phyloP scores from a whole-genome alignment of 352 stramenopile species.

The Phytophthora cajani region DNA sequence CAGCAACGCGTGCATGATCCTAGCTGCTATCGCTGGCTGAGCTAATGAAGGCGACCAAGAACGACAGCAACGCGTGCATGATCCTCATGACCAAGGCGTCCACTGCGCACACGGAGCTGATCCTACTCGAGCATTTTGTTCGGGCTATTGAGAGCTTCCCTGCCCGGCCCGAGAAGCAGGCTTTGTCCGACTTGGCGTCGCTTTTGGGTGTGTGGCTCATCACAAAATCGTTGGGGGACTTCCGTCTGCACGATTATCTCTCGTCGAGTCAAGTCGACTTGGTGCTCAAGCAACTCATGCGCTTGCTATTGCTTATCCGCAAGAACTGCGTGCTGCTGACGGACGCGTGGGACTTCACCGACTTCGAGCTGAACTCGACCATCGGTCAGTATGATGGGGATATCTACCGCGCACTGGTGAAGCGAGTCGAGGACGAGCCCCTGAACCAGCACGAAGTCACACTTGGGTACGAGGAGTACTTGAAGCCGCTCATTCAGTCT shows the following conservation, averaged over 20 bases:
- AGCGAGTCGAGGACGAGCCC: conserved; percentile 33
- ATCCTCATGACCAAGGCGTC: conserved; percentile 51
- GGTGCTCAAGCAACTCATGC: conserved; percentile 24
- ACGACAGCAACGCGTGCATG: conserved; percentile 51
- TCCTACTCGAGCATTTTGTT: conserved; percentile 44
- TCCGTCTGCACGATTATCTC: conserved; percentile 47
- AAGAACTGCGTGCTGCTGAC: conserved; percentile 57
- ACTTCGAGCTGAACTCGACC: conserved; percentile 65
- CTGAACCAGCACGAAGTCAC: conserved; percentile 47
- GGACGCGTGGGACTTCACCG: conserved; percentile 43
- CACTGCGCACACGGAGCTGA: conserved; percentile 44
- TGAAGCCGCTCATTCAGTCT: conserved; percentile 33
- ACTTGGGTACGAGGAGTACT: conserved; percentile 44
- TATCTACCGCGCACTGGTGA: conserved; percentile 52
- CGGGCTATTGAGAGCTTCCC: conserved; percentile 25
- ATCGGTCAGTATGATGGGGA: conserved; percentile 54
- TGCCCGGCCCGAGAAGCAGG: conserved; percentile 19
- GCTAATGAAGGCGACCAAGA: conserved; percentile 2
- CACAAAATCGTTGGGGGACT: conserved; percentile 44
- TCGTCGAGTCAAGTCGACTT: conserved; percentile 15
- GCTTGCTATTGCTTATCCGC: conserved; percentile 39
- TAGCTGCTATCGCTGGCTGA: conserved; percentile 7
- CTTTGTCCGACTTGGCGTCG: conserved; percentile 21
- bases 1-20: conserved; percentile 48
- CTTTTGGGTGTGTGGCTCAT: conserved; percentile 47